Evolutionary conservation across 306 rosid genomes (phyloP).

Genomic region (Albizia julibrissin): DNA sequence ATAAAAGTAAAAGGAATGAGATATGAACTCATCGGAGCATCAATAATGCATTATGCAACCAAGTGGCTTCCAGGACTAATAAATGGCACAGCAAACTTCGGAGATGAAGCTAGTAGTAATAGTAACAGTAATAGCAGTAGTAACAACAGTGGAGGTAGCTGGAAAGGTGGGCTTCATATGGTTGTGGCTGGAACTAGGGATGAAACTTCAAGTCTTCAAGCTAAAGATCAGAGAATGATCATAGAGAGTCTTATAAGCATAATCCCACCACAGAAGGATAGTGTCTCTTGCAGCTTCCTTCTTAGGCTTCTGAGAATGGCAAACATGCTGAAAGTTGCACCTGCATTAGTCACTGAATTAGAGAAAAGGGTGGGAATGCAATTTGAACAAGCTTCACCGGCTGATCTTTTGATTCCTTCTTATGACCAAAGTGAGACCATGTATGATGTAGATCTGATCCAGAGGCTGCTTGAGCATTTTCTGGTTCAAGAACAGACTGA

Average conservation of each 20-base stretch:
- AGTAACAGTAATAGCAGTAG: constrained; percentile 41
- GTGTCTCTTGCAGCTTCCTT: constrained; percentile 93
- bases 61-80: constrained; percentile 87
- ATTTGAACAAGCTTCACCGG: constrained; percentile 83
- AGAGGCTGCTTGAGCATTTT: constrained; percentile 94
- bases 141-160: constrained; percentile 47
- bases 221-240: constrained; percentile 85
- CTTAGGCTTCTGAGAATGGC: constrained; percentile 91
- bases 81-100: constrained; percentile 37
- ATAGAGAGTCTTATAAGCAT: constrained; percentile 94
- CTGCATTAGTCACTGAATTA: constrained; percentile 86
- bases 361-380: constrained; percentile 99
- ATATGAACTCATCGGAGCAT: constrained; percentile 78
- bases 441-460: constrained; percentile 93
- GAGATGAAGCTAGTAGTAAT: constrained; percentile 64
- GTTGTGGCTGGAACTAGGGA: constrained; percentile 64
- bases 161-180: constrained; percentile 91
- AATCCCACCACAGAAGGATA: constrained; percentile 92
- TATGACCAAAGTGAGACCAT: constrained; percentile 68
- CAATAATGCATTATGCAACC: constrained; percentile 75
- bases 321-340: constrained; percentile 84
- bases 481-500: constrained; percentile 91
- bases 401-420: constrained; percentile 82
- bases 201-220: constrained; percentile 59
- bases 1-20: constrained; percentile 96